These are phyloP conservation scores for Scytalidium sp. DNA, from an alignment of 2,329 filamentous ascomycete species.

Conservation along the genomic window DNA sequence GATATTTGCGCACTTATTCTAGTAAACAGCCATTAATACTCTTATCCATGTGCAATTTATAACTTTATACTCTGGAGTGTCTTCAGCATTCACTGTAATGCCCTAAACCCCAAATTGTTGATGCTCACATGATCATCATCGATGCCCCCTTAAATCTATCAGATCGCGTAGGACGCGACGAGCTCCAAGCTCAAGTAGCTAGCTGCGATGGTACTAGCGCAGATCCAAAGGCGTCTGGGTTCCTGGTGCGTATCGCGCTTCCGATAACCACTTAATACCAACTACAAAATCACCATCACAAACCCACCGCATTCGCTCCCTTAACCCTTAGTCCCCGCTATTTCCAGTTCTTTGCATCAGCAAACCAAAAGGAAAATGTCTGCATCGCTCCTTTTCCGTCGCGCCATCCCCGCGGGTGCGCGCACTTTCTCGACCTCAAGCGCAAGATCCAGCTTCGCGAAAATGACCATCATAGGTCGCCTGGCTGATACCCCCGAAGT, in stretches of 20 bases:
- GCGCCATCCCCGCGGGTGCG: constrained; percentile 38
- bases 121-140: background rate
- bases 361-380: constrained; percentile 19
- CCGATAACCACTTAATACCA: background rate
- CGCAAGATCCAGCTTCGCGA: constrained; percentile 61
- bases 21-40: too few species aligned
- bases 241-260: too few species aligned
- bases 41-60: too few species aligned
- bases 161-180: background rate
- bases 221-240: too few species aligned
- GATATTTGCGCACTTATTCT: too few species aligned
- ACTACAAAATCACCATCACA: background rate
- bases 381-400: constrained; percentile 24
- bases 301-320: background rate
- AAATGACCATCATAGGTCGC: constrained; percentile 83
- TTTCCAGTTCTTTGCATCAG: too few species aligned
- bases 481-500: constrained; percentile 78
- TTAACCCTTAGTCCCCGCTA: too few species aligned
- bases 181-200: background rate
- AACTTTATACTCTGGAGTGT: too few species aligned
- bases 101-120: too few species aligned
- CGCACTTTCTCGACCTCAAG: constrained; percentile 75
- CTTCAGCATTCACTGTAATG: too few species aligned
- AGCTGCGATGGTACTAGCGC: too few species aligned
- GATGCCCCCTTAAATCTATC: background rate